Evolutionary conservation across 2,329 filamentous ascomycete genomes (phyloP).

Genomic region (Colletotrichum sp.): DNA sequence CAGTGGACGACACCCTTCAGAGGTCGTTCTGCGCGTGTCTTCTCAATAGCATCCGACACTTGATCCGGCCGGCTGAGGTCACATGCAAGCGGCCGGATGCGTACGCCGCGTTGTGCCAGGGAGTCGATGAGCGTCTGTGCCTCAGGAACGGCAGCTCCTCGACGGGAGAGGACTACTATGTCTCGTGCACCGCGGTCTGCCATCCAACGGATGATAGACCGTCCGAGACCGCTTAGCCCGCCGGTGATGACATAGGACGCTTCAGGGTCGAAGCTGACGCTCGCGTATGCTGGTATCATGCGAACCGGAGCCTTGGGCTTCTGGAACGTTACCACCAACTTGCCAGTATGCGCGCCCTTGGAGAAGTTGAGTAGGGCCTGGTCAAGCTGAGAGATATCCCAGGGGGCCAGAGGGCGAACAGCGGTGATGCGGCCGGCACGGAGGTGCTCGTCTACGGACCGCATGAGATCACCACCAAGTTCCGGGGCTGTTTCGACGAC

Average conservation of each 20-base stretch:
- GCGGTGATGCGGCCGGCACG: not conserved
- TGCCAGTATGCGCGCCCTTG: not conserved
- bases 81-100: not conserved
- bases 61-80: not conserved
- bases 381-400: not conserved
- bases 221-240: not conserved
- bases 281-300: not conserved
- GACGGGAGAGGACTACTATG: not conserved
- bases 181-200: not conserved
- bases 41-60: fast-evolving
- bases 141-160: not conserved
- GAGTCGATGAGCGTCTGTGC: not conserved
- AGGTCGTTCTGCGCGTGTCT: not conserved
- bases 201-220: not conserved
- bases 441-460: not conserved
- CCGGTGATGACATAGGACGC: not conserved
- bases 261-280: not conserved
- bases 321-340: not conserved
- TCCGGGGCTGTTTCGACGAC: not conserved
- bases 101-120: not conserved
- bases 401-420: not conserved
- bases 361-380: not conserved
- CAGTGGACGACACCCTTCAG: not conserved
- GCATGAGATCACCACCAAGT: not conserved
- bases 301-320: not conserved